Evolutionary conservation across 2,329 filamentous ascomycete genomes (phyloP), one percentile per base, ranked within the genome.

Genomic region (Cercospora zeina): DNA sequence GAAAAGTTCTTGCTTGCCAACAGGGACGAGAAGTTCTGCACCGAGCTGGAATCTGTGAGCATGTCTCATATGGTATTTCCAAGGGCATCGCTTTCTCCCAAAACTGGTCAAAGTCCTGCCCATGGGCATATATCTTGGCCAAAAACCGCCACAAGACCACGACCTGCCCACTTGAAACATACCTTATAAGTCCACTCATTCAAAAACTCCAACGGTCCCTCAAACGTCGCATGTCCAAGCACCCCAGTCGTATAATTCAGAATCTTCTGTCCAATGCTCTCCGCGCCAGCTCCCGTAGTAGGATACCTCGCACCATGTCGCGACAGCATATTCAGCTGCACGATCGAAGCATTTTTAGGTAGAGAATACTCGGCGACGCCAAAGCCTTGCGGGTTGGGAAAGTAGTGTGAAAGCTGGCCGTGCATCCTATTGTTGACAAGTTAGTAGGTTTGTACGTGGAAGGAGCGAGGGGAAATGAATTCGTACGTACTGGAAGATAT

Each of bases 301-400:
- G 89, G 89, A 73, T 92, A 93, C 13, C 89, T 82, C 39, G 87
- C 82, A 8, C 89, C 89, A 71, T 92, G 89, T 1, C 89, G 84
- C 11, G 87, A 88, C 4, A 91, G 78, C 85, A 91, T 87, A 77
- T 89, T 78, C 49, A 92, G 78, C 77, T 90, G 87, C 30, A 87
- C 79, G 54, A 91, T 89, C 62, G 88, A 85, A 0, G 88, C 83
- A 11, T 85, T 88, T 6, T 79, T 73, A 0, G 88, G 89, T 14
- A 90, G 74, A 2, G 88, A 80, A 68, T 88, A 89, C 74, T 93
- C 89, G 14, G 88, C 79, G 0, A 90, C 87, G 2, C 89, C 89
- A 66, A 91, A 92, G 1, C 89, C 89, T 34, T 73, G 70, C 0
- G 87, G 84, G 59, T 87, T 86, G 0, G 88, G 86, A 64, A 84